Evolutionary conservation across 2,329 filamentous ascomycete species (phyloP).

Genomic region (Arthrobotrys pseudoclavata): DNA sequence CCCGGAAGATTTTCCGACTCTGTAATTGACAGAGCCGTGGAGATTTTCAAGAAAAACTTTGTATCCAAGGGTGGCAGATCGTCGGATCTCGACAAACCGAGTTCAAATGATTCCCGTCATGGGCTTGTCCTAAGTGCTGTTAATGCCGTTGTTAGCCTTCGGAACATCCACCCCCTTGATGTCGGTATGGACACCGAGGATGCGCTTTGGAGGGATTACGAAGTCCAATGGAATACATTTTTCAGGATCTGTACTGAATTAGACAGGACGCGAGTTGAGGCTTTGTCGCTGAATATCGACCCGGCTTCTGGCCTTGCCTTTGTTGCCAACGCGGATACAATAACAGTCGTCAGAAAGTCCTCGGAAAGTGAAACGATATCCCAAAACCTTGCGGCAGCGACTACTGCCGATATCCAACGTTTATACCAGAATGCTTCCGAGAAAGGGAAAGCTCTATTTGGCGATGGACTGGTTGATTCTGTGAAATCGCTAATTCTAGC

Average conservation of each 20-base stretch:
- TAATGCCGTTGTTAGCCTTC: conserved; percentile 45
- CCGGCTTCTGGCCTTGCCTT: conserved; percentile 79
- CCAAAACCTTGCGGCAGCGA: conserved; percentile 75
- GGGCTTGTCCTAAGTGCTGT: conserved; percentile 46
- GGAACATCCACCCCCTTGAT: conserved; percentile 30
- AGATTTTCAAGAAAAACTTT: conserved; percentile 76
- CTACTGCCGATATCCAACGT: conserved; percentile 65
- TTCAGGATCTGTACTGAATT: conserved; percentile 87
- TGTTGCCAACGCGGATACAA: conserved; percentile 84
- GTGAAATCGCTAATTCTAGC: conserved; percentile 73
- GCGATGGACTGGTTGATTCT: conserved; percentile 59
- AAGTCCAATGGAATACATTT: conserved; percentile 89
- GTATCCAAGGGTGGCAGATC: conserved; percentile 46
- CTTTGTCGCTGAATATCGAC: conserved; percentile 83
- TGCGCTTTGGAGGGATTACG: conserved; percentile 79
- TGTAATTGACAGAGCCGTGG: conserved; percentile 85
- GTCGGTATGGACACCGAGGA: conserved; percentile 70
- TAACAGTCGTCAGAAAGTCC: conserved; percentile 83
- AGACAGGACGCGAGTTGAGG: conserved; percentile 86
- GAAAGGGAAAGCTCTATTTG: conserved; percentile 42
- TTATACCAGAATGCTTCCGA: conserved; percentile 49
- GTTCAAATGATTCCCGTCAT: conserved; percentile 49
- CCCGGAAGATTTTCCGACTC: conserved; percentile 84
- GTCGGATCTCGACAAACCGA: conserved; percentile 44
- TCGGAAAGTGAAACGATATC: conserved; percentile 81